Base-by-base conservation (phyloP, 371 early-diverging fungal genomes). In the Sporodiniella umbellata region DNA sequence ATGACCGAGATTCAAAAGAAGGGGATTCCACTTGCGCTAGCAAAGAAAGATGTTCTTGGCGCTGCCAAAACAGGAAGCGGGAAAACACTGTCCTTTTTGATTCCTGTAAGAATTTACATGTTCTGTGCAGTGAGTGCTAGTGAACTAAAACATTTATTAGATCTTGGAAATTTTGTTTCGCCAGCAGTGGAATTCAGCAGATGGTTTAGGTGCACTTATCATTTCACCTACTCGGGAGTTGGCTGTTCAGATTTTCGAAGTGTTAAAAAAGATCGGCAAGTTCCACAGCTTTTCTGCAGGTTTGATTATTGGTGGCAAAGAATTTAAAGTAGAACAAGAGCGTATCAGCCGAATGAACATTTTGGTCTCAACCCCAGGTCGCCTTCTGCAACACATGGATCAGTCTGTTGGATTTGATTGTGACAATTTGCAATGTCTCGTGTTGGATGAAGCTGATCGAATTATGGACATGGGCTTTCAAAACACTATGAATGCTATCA, bases 31-130 rank as follows among this genome's bases (percentile, higher is more conserved):
- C 63, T 87, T 42, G 84, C 93, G 8, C 74, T 99, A 42, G 79
- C 84, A 8, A 89, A 90, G 33, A 80, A 86, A 54, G 98, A 98
- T 72, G 85, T 99, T 11, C 80, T 99, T 26, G 99, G 98, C 23
- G 98, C 99, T 1, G 99, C 99, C 18, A 95, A 96, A 56, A 99
- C 99, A 0, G 99, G 99, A n/a, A 93, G 94, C 28, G 99, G 99
- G 33, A 99, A 99, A 69, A 99, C 99, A 0, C 75, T 99, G 19
- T 92, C 96, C 3, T 99, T 98, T 68, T 62, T 99, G n/a, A 76
- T 99, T 31, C 99, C 98, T 40, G 90, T 94, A 83, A 58, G 80
- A 17, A 5, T 21, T 58, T 2, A 19, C 23, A 10, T 26, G 15
- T 19, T n/a, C 18, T n/a, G 21, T 1, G n/a, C 31, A 23, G 1